Evolutionary conservation across 306 rosid species (phyloP).

Genomic region (Hylodesmum podocarpum): DNA sequence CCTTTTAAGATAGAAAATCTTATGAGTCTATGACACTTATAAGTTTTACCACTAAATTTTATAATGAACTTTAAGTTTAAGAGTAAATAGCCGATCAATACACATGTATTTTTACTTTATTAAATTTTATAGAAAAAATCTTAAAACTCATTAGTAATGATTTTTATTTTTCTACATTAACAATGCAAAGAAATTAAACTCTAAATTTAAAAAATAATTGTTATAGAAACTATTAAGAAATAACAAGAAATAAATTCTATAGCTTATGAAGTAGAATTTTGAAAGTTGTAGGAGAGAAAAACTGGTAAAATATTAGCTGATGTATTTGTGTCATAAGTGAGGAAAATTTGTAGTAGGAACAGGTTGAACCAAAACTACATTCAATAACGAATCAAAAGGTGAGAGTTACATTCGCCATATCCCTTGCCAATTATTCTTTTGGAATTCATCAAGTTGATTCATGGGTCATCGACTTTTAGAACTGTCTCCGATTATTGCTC

Average conservation of each 20-base stretch:
- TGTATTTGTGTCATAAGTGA: neutral
- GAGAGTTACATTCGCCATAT: no score
- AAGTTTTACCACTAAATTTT: no score
- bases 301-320: neutral
- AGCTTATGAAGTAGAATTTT: neutral
- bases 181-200: no score
- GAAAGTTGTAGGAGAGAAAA: neutral
- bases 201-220: no score
- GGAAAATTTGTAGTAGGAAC: neutral
- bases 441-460: conserved; percentile 37
- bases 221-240: neutral
- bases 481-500: neutral
- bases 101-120: no score
- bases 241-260: no score
- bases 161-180: no score
- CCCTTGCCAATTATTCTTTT: conserved; percentile 47
- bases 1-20: neutral
- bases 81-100: no score
- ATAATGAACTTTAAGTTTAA: no score
- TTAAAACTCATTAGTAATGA: no score
- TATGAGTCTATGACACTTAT: neutral
- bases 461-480: conserved; percentile 33
- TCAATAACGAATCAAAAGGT: neutral
- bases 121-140: no score
- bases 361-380: neutral